Base-by-base conservation (phyloP, 2,329 filamentous ascomycete genomes). In the Aspergillus sclerotialis region DNA sequence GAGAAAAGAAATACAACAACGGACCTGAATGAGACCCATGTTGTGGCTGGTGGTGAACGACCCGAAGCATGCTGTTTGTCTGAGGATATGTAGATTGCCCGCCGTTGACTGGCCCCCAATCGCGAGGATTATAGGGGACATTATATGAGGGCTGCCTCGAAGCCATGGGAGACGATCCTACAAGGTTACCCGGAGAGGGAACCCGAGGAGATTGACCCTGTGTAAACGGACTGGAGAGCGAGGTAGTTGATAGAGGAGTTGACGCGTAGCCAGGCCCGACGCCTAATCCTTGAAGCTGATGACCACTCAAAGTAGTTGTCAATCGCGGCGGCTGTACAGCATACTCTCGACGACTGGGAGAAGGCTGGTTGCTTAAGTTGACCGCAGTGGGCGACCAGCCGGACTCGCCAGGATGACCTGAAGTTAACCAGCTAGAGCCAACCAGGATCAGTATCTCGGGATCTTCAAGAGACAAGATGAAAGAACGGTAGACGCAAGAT, bases 101-200 rank as follows among this genome's bases (percentile, higher is more conserved):
- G 26, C 50, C 50, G 12, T 55, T 53, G 28, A 64, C 57, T 13
- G 62, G 60, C 1, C 60, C 65, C 68, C 68, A 71, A 53, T 70
- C 63, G 40, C 65, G 65, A 23, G 68, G 68, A 43, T 71, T 68
- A 41, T 71, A 71, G 7, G 64, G 59, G 15, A 62, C 56, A 47
- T 52, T 67, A 42, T 67, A 69, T 10, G 19, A 23, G 19, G 19
- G 19, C 29, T 62, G 55, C 42, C 67, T 61, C 29, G 58, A 55
- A n/a, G 61, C 52, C 64, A 68, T 64, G 16, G 65, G 61, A 35
- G 64, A 61, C 8, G 56, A 49, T 13, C 55, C 61, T 34, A 58
- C 53, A 36, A 54, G 49, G 17, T 55, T 55, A 6, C 49, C 52
- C 4, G 64, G 60, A 14, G 64, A 60, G 23, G 54, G 39, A 23